Evolutionary conservation across 1,284 basidiomycete genomes (phyloP).

Genomic region (Heliocybe sulcata): DNA sequence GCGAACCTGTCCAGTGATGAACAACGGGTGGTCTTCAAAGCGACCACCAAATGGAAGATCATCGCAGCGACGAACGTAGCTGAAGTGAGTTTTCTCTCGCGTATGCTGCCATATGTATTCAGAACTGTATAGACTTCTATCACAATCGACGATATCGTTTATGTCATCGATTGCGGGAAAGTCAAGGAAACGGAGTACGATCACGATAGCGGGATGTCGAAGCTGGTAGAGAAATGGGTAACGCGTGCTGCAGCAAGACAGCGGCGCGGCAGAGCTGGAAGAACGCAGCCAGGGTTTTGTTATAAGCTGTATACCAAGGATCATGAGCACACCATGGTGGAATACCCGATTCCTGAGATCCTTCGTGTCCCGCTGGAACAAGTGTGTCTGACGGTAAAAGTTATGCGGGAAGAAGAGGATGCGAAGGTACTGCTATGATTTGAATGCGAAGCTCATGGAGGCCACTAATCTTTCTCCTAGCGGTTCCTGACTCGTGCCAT

Average conservation of each 20-base stretch:
- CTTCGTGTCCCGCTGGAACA: conserved; percentile 84
- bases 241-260: conserved; percentile 81
- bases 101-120: neutral
- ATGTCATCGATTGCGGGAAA: conserved; percentile 81
- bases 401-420: conserved; percentile 73
- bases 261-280: conserved; percentile 84
- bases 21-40: conserved; percentile 75
- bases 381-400: conserved; percentile 79
- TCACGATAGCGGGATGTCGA: conserved; percentile 67
- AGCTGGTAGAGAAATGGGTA: conserved; percentile 75
- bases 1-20: conserved; percentile 85
- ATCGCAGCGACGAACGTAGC: conserved; percentile 90
- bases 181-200: conserved; percentile 90
- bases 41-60: conserved; percentile 71
- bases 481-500: conserved; percentile 70
- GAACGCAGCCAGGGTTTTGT: conserved; percentile 77
- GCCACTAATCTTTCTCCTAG: conserved; percentile 21
- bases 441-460: neutral
- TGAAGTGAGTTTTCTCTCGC: conserved; percentile 36
- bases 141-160: conserved; percentile 87
- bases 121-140: conserved; percentile 75
- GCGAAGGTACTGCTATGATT: conserved; percentile 48
- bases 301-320: conserved; percentile 82
- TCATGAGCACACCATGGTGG: conserved; percentile 65
- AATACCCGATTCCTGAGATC: conserved; percentile 84